phyloP scores from a whole-genome alignment of 805 yeast species.

The Tetrapisispora namnaoensis region DNA sequence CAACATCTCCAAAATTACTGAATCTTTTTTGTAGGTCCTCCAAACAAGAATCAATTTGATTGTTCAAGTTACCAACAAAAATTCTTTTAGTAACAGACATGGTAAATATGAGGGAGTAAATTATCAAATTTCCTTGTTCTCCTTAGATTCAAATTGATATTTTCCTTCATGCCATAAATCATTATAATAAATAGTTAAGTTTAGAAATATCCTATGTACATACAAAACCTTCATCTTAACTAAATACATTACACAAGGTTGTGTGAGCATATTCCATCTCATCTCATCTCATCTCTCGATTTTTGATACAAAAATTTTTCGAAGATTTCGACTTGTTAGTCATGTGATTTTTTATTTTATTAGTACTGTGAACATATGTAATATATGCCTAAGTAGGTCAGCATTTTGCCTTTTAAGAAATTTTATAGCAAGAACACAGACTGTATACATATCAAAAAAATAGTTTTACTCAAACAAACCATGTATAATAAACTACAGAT shows the following conservation, averaged over 20 bases:
- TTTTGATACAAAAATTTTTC: neutral
- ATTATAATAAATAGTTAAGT: too few species aligned
- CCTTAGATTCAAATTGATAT: neutral
- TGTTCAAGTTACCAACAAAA: conserved; percentile 24
- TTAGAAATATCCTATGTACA: too few species aligned
- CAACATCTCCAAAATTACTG: conserved; percentile 46
- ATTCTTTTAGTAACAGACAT: conserved; percentile 16
- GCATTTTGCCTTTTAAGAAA: too few species aligned
- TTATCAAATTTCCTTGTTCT: neutral
- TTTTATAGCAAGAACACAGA: too few species aligned
- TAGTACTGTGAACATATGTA: too few species aligned
- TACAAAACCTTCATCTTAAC: too few species aligned
- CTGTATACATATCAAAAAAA: too few species aligned
- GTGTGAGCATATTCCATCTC: neutral
- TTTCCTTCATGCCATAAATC: too few species aligned
- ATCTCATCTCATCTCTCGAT: conserved; percentile 3
- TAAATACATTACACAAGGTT: too few species aligned
- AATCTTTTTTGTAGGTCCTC: conserved; percentile 46
- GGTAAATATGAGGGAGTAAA: neutral
- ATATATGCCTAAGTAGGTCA: too few species aligned
- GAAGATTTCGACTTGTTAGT: neutral
- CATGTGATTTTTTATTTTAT: neutral
- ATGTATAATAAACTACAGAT: too few species aligned
- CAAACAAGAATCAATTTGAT: conserved; percentile 20
- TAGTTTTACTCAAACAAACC: too few species aligned